phyloP scores from a whole-genome alignment of 129 eudicot species.

The Helianthus tuberosus region DNA sequence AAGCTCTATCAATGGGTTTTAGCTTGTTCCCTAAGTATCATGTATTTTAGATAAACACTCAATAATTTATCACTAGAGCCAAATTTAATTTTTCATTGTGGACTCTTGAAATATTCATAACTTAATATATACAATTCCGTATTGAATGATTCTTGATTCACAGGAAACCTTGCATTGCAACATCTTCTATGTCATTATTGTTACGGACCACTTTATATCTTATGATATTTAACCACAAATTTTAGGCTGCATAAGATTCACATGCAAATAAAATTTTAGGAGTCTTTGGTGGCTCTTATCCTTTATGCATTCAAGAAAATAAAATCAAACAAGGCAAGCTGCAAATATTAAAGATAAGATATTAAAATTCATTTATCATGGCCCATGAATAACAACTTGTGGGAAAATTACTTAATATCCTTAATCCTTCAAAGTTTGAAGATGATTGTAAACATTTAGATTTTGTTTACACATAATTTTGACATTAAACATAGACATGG shows the following conservation, averaged over 20 bases:
- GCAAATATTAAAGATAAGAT: slow-evolving; percentile 5
- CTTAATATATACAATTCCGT: background rate
- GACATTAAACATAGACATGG: slow-evolving; percentile 21
- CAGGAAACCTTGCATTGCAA: background rate
- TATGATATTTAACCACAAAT: background rate
- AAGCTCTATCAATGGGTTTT: background rate
- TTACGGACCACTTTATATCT: background rate
- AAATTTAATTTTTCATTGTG: background rate
- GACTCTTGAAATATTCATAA: background rate
- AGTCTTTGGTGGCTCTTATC: background rate
- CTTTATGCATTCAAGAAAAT: background rate
- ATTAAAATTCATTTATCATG: slow-evolving; percentile 18
- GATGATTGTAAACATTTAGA: slow-evolving; percentile 9
- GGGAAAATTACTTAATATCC: slow-evolving; percentile 9
- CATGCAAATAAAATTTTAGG: background rate
- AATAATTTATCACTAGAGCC: background rate
- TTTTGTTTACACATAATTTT: slow-evolving; percentile 25
- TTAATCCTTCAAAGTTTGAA: background rate
- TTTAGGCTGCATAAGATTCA: background rate
- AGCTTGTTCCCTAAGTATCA: background rate
- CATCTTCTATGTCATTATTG: background rate
- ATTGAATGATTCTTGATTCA: background rate
- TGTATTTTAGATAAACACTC: background rate
- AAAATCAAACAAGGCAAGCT: slow-evolving; percentile 22
- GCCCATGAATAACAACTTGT: background rate